phyloP scores from a whole-genome alignment of 2,329 filamentous ascomycete species.

The Cordyceps javanica region DNA sequence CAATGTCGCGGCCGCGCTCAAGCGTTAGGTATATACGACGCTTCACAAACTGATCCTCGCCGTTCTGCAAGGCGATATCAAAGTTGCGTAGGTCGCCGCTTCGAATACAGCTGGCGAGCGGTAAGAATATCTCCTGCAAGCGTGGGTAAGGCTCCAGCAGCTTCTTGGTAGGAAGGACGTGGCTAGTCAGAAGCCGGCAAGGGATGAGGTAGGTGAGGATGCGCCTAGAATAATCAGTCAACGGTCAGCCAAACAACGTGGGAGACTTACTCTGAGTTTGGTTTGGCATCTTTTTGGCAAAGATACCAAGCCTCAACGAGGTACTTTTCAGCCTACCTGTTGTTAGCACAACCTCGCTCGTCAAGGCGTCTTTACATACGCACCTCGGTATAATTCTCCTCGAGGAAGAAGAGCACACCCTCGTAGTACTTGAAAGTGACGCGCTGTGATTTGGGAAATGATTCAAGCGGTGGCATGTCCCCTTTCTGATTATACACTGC shows the following conservation, averaged over 20 bases:
- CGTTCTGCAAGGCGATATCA: slow-evolving; percentile 70
- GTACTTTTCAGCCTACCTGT: slow-evolving; percentile 64
- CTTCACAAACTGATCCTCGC: slow-evolving; percentile 90
- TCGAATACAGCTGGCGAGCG: slow-evolving; percentile 73
- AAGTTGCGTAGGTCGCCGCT: slow-evolving; percentile 77
- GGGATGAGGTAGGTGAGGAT: slow-evolving; percentile 95
- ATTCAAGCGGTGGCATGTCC: slow-evolving; percentile 73
- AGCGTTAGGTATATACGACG: slow-evolving; percentile 90
- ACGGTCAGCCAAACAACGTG: neutral
- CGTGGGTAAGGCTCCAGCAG: slow-evolving; percentile 71
- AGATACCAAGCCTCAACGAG: slow-evolving; percentile 75
- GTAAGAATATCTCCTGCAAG: slow-evolving; percentile 71
- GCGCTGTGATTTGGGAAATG: slow-evolving; percentile 82
- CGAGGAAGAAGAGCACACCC: slow-evolving; percentile 86
- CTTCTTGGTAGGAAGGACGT: slow-evolving; percentile 68
- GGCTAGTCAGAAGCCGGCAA: slow-evolving; percentile 81
- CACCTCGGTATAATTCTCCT: slow-evolving; percentile 84
- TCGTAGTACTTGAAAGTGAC: slow-evolving; percentile 97
- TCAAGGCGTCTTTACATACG: slow-evolving; percentile 15
- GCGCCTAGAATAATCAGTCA: slow-evolving; percentile 46
- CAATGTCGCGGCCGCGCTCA: slow-evolving; percentile 86
- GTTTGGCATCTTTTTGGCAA: slow-evolving; percentile 65
- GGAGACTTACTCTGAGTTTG: slow-evolving; percentile 71
- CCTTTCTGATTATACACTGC: slow-evolving; percentile 61
- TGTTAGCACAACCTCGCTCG: neutral